Evolutionary conservation across 768 basidiomycete genomes (phyloP), one percentile per base, ranked within the genome.

Genomic region (Podaxis pistillaris): DNA sequence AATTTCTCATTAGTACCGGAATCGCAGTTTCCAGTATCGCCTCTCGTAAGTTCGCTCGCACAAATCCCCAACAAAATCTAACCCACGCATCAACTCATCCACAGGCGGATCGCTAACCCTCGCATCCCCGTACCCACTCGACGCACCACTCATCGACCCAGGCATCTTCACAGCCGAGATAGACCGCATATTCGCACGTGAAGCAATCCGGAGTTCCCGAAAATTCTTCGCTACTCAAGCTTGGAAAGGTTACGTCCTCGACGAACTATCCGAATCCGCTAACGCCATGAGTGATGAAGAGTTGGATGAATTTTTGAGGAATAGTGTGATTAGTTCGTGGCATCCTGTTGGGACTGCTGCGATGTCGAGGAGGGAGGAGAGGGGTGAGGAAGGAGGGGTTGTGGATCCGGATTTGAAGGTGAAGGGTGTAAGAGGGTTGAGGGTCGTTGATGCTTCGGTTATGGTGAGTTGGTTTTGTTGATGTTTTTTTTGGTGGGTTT

Each of bases 391-490:
- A 30, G 28, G 47, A 11, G 77, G 77, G 1, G 78, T 76, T 8
- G 72, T 78, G 2, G 72, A 77, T 64, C 71, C 76, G 5, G 69
- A 76, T 63, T 64, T 79, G 46, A 64, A 46, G 33, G 74, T 79
- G 3, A 78, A 79, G 63, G 70, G 71, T 0, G 66, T 69, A 0
- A 44, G 37, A 1, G 76, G 75, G 2, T 58, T 79, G 53, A 68
- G 78, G 2, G 66, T 80, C n/a, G 75, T 80, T 22, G 47, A 49
- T 12, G 47, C 47, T 6, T 49, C 47, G 5, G 4, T 49, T 22
- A 49, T 49, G 22, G 47, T 49, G 47, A 49, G 47, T 24, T 41
- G 12, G 12, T 13, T 8, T 13, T 26, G 6, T 12, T 24, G 22
- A 5, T 1, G 3, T 9, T 30, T 4, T 6, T 24, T 30, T 24